A percentile compares a stretch with the other conserved stretches of the same genome.
Evolutionary conservation across 352 stramenopile genomes (phyloP).

Genomic region (Phytophthora palmivora): DNA sequence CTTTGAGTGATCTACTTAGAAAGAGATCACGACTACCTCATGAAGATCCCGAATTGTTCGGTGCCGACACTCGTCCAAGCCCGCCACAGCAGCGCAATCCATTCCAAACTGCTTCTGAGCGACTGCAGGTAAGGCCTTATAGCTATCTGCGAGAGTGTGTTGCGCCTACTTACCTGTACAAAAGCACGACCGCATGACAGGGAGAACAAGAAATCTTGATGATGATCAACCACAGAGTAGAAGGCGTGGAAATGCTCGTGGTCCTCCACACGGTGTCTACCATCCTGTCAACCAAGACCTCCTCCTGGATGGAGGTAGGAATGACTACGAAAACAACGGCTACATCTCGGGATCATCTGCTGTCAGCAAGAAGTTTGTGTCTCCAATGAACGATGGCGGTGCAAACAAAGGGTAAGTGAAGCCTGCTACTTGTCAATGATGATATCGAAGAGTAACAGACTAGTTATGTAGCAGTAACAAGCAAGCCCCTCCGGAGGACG

Average conservation of each 20-base stretch:
- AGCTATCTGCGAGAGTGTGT: background rate
- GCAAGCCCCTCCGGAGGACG: conserved; percentile 32
- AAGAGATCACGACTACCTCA: conserved; percentile 37
- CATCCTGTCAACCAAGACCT: conserved; percentile 83
- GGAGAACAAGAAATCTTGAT: conserved; percentile 45
- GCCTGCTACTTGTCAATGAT: background rate
- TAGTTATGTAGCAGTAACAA: conserved; percentile 24
- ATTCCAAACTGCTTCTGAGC: conserved; percentile 77
- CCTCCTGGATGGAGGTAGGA: conserved; percentile 50
- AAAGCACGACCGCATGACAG: conserved; percentile 57
- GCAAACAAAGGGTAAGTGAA: conserved; percentile 16
- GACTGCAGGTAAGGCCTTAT: conserved; percentile 52
- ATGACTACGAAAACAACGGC: conserved; percentile 29
- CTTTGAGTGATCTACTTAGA: conserved; percentile 48
- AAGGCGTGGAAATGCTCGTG: conserved; percentile 32
- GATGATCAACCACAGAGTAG: conserved; percentile 37
- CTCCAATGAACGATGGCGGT: conserved; percentile 48
- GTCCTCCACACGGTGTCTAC: conserved; percentile 55
- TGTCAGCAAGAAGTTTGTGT: conserved; percentile 82
- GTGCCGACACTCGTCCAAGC: conserved; percentile 17
- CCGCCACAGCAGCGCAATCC: conserved; percentile 45
- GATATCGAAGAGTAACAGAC: conserved; percentile 4
- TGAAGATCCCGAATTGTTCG: conserved; percentile 35
- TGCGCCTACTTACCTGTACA: background rate
- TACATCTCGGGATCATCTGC: conserved; percentile 39